Evolutionary conservation across 495 filamentous ascomycete species (phyloP).

Genomic region (Jackrogersella multiformis): DNA sequence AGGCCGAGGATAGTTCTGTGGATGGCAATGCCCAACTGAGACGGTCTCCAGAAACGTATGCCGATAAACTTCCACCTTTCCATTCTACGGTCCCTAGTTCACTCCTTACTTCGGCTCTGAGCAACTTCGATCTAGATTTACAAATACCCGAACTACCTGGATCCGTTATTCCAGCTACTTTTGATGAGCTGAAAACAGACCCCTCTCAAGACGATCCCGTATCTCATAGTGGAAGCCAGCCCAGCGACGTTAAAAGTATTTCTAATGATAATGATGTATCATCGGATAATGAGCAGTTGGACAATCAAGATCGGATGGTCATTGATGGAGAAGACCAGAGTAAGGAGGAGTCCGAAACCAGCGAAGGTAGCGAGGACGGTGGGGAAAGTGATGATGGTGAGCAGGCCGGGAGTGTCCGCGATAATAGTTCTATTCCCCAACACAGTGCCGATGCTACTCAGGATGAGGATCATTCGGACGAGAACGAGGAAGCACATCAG

Average conservation of each 20-base stretch:
- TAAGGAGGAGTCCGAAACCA: background rate
- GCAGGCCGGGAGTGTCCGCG: background rate
- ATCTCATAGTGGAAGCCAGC: background rate
- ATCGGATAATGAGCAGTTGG: background rate
- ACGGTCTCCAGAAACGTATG: background rate
- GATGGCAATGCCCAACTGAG: background rate
- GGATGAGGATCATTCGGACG: slow-evolving; percentile 14
- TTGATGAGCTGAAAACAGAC: slow-evolving; percentile 10
- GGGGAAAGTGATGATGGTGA: slow-evolving; percentile 4
- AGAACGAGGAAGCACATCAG: background rate
- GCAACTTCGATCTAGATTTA: background rate
- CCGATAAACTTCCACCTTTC: background rate
- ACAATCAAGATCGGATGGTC: slow-evolving; percentile 5
- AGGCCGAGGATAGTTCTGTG: background rate
- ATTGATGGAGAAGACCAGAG: background rate
- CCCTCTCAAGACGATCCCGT: background rate
- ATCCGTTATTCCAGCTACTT: background rate
- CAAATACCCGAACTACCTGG: background rate
- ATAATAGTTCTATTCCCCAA: background rate
- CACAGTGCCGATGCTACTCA: background rate
- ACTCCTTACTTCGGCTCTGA: background rate
- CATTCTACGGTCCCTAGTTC: background rate
- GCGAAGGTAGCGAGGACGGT: background rate
- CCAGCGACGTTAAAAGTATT: background rate
- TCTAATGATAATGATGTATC: background rate